Conservation (phyloP, 805 yeast species). For the Yamadazyma olivae region DNA sequence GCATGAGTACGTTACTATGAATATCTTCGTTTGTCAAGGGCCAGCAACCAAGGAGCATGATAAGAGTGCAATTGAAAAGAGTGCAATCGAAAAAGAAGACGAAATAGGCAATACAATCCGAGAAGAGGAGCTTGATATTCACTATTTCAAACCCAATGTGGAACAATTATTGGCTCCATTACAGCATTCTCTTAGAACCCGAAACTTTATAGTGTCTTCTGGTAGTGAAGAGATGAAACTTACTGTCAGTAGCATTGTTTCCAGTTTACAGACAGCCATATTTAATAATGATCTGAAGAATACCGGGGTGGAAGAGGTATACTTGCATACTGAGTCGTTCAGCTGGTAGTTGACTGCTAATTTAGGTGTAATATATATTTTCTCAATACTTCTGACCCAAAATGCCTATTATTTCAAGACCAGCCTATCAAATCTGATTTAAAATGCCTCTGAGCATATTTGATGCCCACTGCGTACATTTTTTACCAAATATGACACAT, state of each 20-base stretch:
- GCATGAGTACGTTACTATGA: conserved; percentile 19
- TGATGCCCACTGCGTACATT: too few species aligned
- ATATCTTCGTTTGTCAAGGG: conserved; percentile 20
- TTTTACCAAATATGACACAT: too few species aligned
- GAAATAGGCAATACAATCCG: not conserved
- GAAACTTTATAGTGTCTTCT: conserved; percentile 43
- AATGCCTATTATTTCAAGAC: too few species aligned
- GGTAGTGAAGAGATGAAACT: conserved; percentile 43
- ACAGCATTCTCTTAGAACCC: conserved; percentile 16
- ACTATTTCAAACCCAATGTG: conserved; percentile 18
- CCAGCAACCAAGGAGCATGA: not conserved
- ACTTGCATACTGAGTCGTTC: conserved; percentile 50
- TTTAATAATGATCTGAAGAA: conserved; percentile 25
- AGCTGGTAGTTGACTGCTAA: too few species aligned
- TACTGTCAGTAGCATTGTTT: conserved; percentile 36
- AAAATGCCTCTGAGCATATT: too few species aligned
- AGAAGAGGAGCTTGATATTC: conserved; percentile 1
- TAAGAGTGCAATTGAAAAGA: too few species aligned
- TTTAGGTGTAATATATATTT: too few species aligned
- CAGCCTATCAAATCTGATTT: too few species aligned
- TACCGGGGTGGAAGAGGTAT: conserved; percentile 39
- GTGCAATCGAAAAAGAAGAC: too few species aligned
- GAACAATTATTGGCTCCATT: conserved; percentile 15
- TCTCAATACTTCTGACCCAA: too few species aligned
- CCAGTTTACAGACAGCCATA: conserved; percentile 35